Base-by-base conservation (phyloP, 805 yeast genomes). In the Lipomyces spencermartinsiae region DNA sequence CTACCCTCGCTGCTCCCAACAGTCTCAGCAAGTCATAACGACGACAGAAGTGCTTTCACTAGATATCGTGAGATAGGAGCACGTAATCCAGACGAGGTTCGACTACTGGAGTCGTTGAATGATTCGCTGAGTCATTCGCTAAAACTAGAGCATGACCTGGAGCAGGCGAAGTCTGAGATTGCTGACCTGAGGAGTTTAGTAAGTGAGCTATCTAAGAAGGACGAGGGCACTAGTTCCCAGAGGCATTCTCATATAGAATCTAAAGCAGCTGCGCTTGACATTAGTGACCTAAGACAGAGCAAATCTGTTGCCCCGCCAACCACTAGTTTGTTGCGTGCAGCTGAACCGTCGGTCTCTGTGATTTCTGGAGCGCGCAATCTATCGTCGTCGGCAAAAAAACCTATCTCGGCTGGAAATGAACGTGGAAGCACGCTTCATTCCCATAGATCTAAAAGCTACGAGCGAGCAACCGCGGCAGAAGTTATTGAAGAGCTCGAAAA, bases 401-500 rank as follows among this genome's bases (percentile, higher is more conserved):
- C 22, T 8, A 5, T 16, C 16, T 43, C 22, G 25, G n/a, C 49
- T n/a, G 49, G n/a, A 14, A n/a, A 14, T 16, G 49, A 4, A 6
- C 49, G n/a, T 4, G 49, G 22, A 7, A 43, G 22, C 19, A 16
- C 10, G 2, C 49, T 8, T 7, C 56, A 7, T 53, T 53, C 34
- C 16, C 34, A 22, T 31, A 25, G 9, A 12, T 19, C 34, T 16
- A 53, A 53, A 25, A 8, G 5, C n/a, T 53, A 53, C 34, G n/a
- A 53, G 56, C 34, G 16, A 2, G 31, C 57, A 37, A 9, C 57
- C 29, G 39, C 63, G 46, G 25, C 46, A 14, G 22, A 62, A 55
- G 34, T 54, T 10, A 66, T 62, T 49, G 64, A 57, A 19, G 71
- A 69, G 43, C 55, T 69, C 31, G 68, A 67, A 43, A 39, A 43